Evolutionary conservation across 371 early-diverging fungal genomes (phyloP), one percentile per base, ranked within the genome.

Genomic region (Syncephalastrum contaminatum): DNA sequence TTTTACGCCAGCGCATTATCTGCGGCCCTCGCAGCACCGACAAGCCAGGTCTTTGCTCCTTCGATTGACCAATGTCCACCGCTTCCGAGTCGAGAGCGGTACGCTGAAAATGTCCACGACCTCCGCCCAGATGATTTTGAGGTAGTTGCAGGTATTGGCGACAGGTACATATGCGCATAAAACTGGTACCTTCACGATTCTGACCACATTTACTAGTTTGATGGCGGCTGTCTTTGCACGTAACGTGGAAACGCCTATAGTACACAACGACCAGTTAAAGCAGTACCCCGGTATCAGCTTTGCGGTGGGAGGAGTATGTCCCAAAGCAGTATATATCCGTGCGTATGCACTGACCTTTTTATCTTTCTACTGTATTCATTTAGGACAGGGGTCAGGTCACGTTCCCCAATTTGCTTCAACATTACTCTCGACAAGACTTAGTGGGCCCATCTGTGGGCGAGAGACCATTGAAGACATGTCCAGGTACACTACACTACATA

Each of bases 221-320:
- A 51, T 69, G 5, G 64, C 72, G 2, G 75, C 67, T 21, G 51
- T 75, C 13, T 52, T 64, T 3, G 66, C 59, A 2, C 56, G 45
- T 14, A 75, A 75, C 46, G 50, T 62, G 10, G 22, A 67, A 30
- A 59, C 63, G 0, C 16, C 53, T 12, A 66, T 59, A 49, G 19
- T 67, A 4, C 27, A 53, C 1, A 16, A 20, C 12, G 43, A 54
- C 2, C 51, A 61, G 14, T 60, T 75, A 27, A 60, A 51, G 25
- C 63, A 75, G 56, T 67, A 66, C 43, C 58, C 72, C 21, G 75
- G 75, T 2, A 36, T 56, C 13, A 67, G 72, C 30, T 69, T 62
- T 39, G 18, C 50, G 2, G 64, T 56, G 41, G 75, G 75, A 18
- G 75, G 71, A 4, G 75, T 75, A 69, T 44, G 59, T 41, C 19